Evolutionary conservation across 2,329 filamentous ascomycete species (phyloP), one percentile per base, ranked within the genome.

Genomic region (Tolypocladium pustulatum): DNA sequence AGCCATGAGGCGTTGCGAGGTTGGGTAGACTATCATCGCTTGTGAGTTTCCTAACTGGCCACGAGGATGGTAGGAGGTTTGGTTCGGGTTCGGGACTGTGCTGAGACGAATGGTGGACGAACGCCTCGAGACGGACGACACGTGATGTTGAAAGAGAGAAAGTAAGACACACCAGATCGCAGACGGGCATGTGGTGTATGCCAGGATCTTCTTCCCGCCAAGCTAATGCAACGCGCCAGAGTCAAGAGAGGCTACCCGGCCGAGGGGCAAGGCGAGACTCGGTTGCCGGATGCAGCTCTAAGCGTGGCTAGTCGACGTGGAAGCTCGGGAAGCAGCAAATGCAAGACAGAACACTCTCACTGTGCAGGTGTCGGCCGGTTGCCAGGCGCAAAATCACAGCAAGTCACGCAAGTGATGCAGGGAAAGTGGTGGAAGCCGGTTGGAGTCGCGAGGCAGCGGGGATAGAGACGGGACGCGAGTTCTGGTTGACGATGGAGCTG

Each of bases 1-100:
- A 61, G 72, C 67, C 73, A 75, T 75, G 64, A 63, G 63, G 62
- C 64, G 61, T 57, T 67, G 61, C 8, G 58, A 53, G n/a, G 64
- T 61, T 60, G 64, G 68, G 57, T 64, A 64, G n/a, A 65, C 60
- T 8, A 68, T 59, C 56, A 52, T 60, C 13, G 22, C 54, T 37
- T 22, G 40, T 53, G 53, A 20, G 25, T 54, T 5, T 10, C 22
- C 4, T 4, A 27, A 17, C 36, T 40, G 10, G 30, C 30, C 10
- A 15, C 10, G 30, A 32, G 15, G 49, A 4, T 13, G 27, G 13
- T 3, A n/a, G 49, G 1, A 30, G 46, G 25, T 17, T 30, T 49
- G 25, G 25, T 30, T 20, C 15, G 25, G 43, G 25, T 3, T 17
- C 13, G 6, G 46, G 46, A 15, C 27, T 10, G 20, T 34, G 49